Base-by-base conservation (phyloP, 1,284 basidiomycete species). In the Chalciporus piperatoides region DNA sequence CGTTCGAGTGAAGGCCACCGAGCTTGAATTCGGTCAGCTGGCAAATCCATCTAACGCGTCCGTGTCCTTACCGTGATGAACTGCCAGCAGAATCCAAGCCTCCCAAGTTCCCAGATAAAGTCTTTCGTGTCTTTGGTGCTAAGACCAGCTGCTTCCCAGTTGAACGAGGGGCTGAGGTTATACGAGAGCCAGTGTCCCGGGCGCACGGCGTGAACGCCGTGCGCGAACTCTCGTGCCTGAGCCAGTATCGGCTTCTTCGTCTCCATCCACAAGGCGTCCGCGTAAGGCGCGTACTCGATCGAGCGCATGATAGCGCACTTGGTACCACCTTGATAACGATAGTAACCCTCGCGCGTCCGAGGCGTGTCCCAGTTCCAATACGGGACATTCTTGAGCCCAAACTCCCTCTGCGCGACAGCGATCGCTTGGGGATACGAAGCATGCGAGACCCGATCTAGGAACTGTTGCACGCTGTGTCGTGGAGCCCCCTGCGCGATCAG, bases 241-340 rank as follows among this genome's bases (percentile, higher is more conserved):
- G 84, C 73, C 43, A 96, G 75, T 70, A 97, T 96, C n/a, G 96
- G 96, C 64, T 82, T 89, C 78, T 95, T 95, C 55, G 97, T 99
- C 79, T 99, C 96, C 93, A 97, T 96, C 93, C 93, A 94, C 56
- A 95, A 67, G 47, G 94, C 72, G 69, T 97, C 95, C 35, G 92
- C 87, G 70, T 96, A 92, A 1, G 92, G 94, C 19, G 93, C 93
- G 64, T 93, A 99, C 30, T 92, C 94, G 56, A 93, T 77, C 25
- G 90, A 90, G 54, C 96, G 92, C 73, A 91, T 89, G 67, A 99
- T 81, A 17, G 94, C 95, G 65, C 92, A 96, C 67, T 90, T 84
- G 6, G 95, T 99, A 14, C 96, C 96, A 54, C 96, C 95, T 70
- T 94, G 92, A 79, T 96, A 97, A 58, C 94, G 85, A 79, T 96